Conservation (phyloP, 1,139 yeast genomes). For the Candida sp. region DNA sequence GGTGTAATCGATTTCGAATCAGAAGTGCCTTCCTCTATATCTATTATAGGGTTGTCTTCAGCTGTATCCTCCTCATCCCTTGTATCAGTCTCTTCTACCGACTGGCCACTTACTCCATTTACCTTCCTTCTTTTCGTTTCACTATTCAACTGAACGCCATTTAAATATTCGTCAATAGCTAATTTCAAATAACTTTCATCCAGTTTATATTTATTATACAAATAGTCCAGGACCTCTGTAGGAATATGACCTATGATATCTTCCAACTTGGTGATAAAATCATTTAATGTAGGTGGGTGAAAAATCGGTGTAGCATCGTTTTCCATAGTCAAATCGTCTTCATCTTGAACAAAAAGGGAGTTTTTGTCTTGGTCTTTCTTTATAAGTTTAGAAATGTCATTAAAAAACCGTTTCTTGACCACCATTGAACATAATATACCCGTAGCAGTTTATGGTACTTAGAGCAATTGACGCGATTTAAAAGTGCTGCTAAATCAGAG, state of each 20-base stretch:
- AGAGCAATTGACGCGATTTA: not conserved
- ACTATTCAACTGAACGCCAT: constrained; percentile 3
- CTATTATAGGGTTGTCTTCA: no score
- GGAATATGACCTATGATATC: constrained; percentile 21
- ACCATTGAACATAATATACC: constrained; percentile 1
- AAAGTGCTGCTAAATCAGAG: not conserved
- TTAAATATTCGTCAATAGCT: constrained; percentile 28
- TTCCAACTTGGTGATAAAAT: not conserved
- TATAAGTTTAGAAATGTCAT: not conserved
- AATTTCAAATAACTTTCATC: constrained; percentile 20
- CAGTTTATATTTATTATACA: constrained; percentile 20
- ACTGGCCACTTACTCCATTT: not conserved
- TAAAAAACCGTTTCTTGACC: constrained; percentile 6
- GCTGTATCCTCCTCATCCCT: not conserved
- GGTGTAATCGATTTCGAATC: not conserved
- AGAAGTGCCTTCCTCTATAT: not conserved
- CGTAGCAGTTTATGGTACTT: not conserved
- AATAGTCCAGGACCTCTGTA: constrained; percentile 10
- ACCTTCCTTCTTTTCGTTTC: not conserved
- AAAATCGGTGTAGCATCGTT: not conserved
- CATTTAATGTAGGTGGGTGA: not conserved
- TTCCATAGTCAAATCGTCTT: constrained; percentile 9
- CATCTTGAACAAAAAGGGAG: constrained; percentile 16
- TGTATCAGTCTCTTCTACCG: not conserved
- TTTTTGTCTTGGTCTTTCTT: constrained; percentile 3